phyloP scores from a whole-genome alignment of 306 rosid species.

The Sicyos baderoa region DNA sequence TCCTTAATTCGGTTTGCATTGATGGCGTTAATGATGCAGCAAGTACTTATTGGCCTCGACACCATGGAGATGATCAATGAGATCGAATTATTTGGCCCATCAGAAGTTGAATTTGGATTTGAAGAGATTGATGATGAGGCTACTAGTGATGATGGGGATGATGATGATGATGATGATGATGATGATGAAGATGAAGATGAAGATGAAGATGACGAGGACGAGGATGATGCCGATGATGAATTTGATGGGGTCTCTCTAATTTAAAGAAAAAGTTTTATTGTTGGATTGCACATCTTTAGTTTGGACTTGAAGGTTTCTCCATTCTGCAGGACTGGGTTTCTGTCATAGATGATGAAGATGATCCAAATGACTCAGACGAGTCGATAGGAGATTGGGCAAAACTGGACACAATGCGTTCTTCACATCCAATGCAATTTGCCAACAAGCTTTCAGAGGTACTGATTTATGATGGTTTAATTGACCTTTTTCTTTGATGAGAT shows the following conservation, averaged over 20 bases:
- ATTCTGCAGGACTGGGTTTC: slow-evolving; percentile 84
- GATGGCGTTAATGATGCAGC: slow-evolving; percentile 44
- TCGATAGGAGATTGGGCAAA: slow-evolving; percentile 84
- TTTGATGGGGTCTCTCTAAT: slow-evolving; percentile 49
- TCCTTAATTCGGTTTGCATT: slow-evolving; percentile 15
- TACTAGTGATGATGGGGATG: slow-evolving; percentile 42
- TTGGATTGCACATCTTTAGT: slow-evolving; percentile 21
- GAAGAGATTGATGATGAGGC: slow-evolving; percentile 79
- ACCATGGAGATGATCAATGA: slow-evolving; percentile 74
- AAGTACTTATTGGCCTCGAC: slow-evolving; percentile 86
- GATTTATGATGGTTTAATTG: slow-evolving; percentile 16
- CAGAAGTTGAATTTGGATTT: slow-evolving; percentile 76
- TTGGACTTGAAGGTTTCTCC: slow-evolving; percentile 20
- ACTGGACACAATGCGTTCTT: slow-evolving; percentile 70
- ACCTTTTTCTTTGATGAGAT: background rate
- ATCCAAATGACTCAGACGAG: slow-evolving; percentile 49
- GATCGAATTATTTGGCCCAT: slow-evolving; percentile 68
- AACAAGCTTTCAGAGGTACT: slow-evolving; percentile 75
- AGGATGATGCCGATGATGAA: slow-evolving; percentile 31
- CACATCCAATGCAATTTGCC: slow-evolving; percentile 93
- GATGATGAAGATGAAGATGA: slow-evolving; percentile 36
- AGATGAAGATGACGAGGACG: slow-evolving; percentile 30
- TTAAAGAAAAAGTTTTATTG: slow-evolving; percentile 8
- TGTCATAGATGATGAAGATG: slow-evolving; percentile 64
- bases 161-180: slow-evolving; percentile 34